Percentiles rank a stretch among this genome's conserved stretches.
These are phyloP conservation scores for Stephanodiscus triporus DNA, from an alignment of 108 stramenopile species.

Conservation along the genomic window DNA sequence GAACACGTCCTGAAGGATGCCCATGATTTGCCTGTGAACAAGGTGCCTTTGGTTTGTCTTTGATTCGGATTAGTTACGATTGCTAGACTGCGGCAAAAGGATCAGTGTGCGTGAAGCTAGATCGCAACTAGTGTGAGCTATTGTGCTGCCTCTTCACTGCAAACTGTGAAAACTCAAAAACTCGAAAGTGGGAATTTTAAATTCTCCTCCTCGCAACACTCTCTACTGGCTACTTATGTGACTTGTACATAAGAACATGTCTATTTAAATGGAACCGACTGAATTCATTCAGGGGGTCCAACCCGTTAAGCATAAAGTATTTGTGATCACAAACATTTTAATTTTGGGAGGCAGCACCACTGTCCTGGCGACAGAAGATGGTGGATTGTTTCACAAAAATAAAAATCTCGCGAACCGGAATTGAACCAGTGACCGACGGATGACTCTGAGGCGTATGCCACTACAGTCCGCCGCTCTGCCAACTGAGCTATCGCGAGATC, in stretches of 20 bases:
- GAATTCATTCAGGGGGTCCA: too few relatives aligned
- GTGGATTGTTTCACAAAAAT: too few relatives aligned
- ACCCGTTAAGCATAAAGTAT: too few relatives aligned
- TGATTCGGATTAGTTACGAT: constrained; percentile 1
- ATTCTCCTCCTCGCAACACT: background rate
- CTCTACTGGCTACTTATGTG: constrained; percentile 6
- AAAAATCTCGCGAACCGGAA: constrained; percentile 66
- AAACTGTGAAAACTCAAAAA: background rate
- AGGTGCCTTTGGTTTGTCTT: too few relatives aligned
- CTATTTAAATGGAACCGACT: too few relatives aligned
- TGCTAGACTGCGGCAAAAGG: constrained; percentile 23
- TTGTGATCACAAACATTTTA: too few relatives aligned
- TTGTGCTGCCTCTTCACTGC: background rate
- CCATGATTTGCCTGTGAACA: background rate
- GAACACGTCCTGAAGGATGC: background rate
- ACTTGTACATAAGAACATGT: background rate
- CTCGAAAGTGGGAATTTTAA: background rate
- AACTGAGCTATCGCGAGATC: constrained; percentile 62
- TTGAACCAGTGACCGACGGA: constrained; percentile 72
- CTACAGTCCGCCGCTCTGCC: constrained; percentile 79
- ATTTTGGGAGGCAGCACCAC: too few relatives aligned
- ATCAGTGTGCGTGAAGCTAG: constrained; percentile 13
- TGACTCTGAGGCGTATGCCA: constrained; percentile 14
- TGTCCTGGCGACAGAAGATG: too few relatives aligned
- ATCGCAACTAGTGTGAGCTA: constrained; percentile 31